Evolutionary conservation across 768 basidiomycete species (phyloP), one percentile per base, ranked within the genome.

Genomic region (Postia placenta): DNA sequence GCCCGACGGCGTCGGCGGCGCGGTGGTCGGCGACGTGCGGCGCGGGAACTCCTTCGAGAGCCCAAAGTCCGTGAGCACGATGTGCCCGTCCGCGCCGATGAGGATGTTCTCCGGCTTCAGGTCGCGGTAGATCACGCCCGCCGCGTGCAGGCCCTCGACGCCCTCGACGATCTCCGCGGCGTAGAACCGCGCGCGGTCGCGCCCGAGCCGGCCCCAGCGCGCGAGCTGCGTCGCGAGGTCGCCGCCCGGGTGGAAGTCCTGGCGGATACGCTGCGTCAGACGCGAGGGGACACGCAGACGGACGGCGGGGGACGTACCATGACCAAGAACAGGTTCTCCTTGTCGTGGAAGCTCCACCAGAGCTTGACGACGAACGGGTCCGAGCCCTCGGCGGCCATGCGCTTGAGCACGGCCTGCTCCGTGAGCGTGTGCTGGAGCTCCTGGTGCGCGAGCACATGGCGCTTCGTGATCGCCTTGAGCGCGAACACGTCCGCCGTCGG

Each of bases 321-420:
- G 38, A 97, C 92, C 61, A 99, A 79, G 70, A 94, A 98, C 54
- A 98, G 69, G 63, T 96, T 95, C 66, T 97, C 92, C 69, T 89
- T 88, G 69, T 98, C 94, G 67, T 97, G 94, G 72, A 98, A 99
- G 67, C 88, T 88, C 87, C 90, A 94, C 82, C 92, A 90, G 15
- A 99, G 79, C 65, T 87, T 91, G 52, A 97, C 92, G 45, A 98
- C 89, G 65, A 98, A 99, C 11, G 92, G 92, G 64, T 97, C 92
- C 58, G 79, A 77, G 50, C 82, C 79, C 58, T 87, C 83, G 3
- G 91, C 89, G 1, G 92, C 88, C 87, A 97, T 94, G 37, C 90
- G 77, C 69, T 90, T 93, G 62, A 99, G 69, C 26, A 99, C 95
- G 5, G 89, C 85, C 66, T 98, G 92, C 69, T 99, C 96, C 2